Evolutionary conservation across 1,284 basidiomycete genomes (phyloP).

Genomic region (Golubevia sp.): DNA sequence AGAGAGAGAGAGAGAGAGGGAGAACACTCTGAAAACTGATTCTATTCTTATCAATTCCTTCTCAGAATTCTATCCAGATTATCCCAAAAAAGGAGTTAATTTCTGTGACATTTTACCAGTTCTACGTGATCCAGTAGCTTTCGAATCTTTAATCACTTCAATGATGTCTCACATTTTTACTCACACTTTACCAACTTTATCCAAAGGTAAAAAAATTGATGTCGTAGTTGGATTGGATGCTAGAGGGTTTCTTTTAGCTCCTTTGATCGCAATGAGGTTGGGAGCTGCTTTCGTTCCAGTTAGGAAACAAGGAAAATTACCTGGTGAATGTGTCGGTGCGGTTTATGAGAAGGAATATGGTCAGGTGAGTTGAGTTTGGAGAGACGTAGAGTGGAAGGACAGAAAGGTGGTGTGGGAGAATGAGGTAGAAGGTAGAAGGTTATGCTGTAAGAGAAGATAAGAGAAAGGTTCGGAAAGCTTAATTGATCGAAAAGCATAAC

Average conservation of each 20-base stretch:
- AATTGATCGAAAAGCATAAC: too few species aligned
- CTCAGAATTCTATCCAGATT: constrained; percentile 51
- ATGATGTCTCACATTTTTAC: constrained; percentile 84
- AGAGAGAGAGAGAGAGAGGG: constrained; percentile 9
- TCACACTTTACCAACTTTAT: constrained; percentile 68
- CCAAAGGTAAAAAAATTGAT: constrained; percentile 76
- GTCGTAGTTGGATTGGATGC: constrained; percentile 95
- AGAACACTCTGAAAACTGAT: neutral
- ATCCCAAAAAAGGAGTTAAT: constrained; percentile 55
- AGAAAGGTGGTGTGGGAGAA: too few species aligned
- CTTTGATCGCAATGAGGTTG: constrained; percentile 84
- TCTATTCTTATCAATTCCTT: neutral
- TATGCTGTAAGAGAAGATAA: too few species aligned
- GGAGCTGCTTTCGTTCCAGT: constrained; percentile 96
- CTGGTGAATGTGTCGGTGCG: constrained; percentile 78
- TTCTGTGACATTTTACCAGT: constrained; percentile 61
- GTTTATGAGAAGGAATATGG: constrained; percentile 96
- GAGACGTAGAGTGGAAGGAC: too few species aligned
- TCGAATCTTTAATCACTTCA: constrained; percentile 80
- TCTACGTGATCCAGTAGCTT: constrained; percentile 56
- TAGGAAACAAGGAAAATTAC: constrained; percentile 90
- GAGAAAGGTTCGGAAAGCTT: too few species aligned
- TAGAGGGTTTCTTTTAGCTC: constrained; percentile 92
- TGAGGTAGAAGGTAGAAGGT: too few species aligned
- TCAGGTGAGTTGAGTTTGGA: constrained; percentile 67